Evolutionary conservation across 2,329 filamentous ascomycete species (phyloP).

Genomic region (Pestalotiopsis sp.): DNA sequence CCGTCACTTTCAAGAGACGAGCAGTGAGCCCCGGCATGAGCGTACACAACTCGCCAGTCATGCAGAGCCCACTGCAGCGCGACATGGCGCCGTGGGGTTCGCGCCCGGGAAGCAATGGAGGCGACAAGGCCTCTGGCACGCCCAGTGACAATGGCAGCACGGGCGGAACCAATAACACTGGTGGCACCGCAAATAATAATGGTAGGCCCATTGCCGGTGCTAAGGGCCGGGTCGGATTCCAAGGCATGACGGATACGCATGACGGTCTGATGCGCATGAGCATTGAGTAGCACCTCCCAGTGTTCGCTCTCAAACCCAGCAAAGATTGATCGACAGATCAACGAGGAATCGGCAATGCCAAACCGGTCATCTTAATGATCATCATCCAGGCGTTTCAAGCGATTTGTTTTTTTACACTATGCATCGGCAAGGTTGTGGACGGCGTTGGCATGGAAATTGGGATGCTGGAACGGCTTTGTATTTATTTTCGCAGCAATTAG

Average conservation of each 20-base stretch:
- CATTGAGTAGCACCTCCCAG: slow-evolving; percentile 67
- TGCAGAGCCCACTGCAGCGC: slow-evolving; percentile 80
- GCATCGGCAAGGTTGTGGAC: background rate
- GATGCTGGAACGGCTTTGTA: no score
- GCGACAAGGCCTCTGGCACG: slow-evolving; percentile 50
- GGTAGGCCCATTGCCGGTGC: slow-evolving; percentile 51
- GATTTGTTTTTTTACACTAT: background rate
- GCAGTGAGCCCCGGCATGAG: slow-evolving; percentile 92
- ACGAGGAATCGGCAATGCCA: background rate
- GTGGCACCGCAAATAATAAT: slow-evolving; percentile 14
- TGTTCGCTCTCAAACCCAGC: background rate
- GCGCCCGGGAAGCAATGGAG: slow-evolving; percentile 64
- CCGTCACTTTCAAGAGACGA: slow-evolving; percentile 83
- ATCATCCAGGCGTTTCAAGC: background rate
- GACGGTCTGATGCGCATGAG: slow-evolving; percentile 97
- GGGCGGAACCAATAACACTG: slow-evolving; percentile 24
- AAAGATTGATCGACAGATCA: background rate
- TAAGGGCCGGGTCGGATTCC: slow-evolving; percentile 72
- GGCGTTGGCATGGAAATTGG: background rate
- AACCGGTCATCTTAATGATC: background rate
- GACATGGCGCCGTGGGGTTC: slow-evolving; percentile 74
- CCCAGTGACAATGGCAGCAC: slow-evolving; percentile 51
- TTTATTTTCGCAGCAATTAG: no score
- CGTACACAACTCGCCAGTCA: slow-evolving; percentile 84
- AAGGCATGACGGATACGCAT: slow-evolving; percentile 95